Evolutionary conservation across 768 basidiomycete species (phyloP).

Genomic region (Rhizopogon vesiculosus): DNA sequence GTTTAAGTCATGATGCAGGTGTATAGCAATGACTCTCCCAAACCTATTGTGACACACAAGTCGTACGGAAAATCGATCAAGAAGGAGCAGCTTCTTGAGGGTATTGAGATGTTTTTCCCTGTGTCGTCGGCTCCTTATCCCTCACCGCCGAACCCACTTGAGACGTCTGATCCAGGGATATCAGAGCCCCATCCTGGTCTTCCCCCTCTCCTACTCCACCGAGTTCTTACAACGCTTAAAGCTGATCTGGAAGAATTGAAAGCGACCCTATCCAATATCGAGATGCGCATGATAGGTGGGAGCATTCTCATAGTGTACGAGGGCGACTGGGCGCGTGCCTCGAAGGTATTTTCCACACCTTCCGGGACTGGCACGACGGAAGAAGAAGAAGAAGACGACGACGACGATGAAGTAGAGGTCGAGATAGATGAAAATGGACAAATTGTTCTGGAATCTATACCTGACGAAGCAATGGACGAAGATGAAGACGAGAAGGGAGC

Average conservation of each 20-base stretch:
- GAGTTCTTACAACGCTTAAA: constrained; percentile 53
- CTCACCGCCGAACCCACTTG: not conserved
- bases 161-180: constrained; percentile 4
- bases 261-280: constrained; percentile 42
- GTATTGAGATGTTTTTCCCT: constrained; percentile 78
- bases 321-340: constrained; percentile 42
- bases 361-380: constrained; percentile 8
- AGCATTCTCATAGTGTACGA: constrained; percentile 84
- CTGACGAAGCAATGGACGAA: constrained; percentile 19
- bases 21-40: constrained; percentile 53
- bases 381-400: constrained; percentile 26
- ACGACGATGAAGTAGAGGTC: constrained; percentile 34
- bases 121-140: constrained; percentile 22
- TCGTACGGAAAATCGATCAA: constrained; percentile 76
- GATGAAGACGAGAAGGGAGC: constrained; percentile 13
- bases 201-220: constrained; percentile 46
- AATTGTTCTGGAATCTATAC: constrained; percentile 16
- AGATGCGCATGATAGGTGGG: constrained; percentile 78
- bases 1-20: constrained; percentile 42
- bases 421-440: constrained; percentile 26
- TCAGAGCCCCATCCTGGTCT: constrained; percentile 40
- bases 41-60: constrained; percentile 64
- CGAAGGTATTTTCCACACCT: constrained; percentile 30
- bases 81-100: constrained; percentile 64
- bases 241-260: constrained; percentile 49